phyloP scores from a whole-genome alignment of 345 rosid genomes.

The Arabidopsis thaliana region TAIR10.1 NC_003071.7:14096501-14097000 shows the following conservation, averaged over 20 bases:
- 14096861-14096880: conserved; percentile 25
- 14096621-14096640: background rate
- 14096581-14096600: background rate
- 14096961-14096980: conserved; percentile 18
- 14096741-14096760: background rate
- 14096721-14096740: background rate
- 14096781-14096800: conserved; percentile 38
- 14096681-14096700: background rate
- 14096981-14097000: conserved; percentile 18
- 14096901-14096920: conserved; percentile 43
- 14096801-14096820: conserved; percentile 30
- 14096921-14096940: background rate
- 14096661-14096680: background rate
- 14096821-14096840: conserved; percentile 29
- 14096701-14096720: no score
- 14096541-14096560: conserved; percentile 66
- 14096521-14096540: conserved; percentile 88
- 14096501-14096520: conserved; percentile 87
- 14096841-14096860: conserved; percentile 30
- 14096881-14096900: conserved; percentile 23
- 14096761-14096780: conserved; percentile 37
- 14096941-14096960: conserved; percentile 2
- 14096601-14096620: conserved; percentile 9
- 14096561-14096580: conserved; percentile 56
- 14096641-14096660: background rate